These are phyloP conservation scores for Amanita rubescens DNA, from an alignment of 768 basidiomycete species.

Conservation along the genomic window DNA sequence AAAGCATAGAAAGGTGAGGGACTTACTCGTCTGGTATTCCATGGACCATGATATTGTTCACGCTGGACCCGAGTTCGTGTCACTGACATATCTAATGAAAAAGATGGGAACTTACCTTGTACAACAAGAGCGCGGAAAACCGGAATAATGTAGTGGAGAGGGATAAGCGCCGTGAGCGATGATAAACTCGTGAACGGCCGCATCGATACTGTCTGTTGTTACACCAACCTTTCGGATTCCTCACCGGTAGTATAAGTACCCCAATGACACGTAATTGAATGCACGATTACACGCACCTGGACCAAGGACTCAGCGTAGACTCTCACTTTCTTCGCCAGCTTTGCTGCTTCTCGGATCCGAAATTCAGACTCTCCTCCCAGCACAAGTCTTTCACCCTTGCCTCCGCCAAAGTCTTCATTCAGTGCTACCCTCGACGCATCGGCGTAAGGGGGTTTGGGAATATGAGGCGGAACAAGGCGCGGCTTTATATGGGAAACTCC, in stretches of 20 bases:
- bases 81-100: constrained; percentile 20
- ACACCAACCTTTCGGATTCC: constrained; percentile 42
- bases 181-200: constrained; percentile 64
- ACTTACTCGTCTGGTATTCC: constrained; percentile 87
- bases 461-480: constrained; percentile 48
- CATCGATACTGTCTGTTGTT: constrained; percentile 74
- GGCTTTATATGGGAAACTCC: constrained; percentile 56
- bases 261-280: neutral
- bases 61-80: constrained; percentile 48
- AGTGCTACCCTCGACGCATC: constrained; percentile 8
- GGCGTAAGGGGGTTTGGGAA: constrained; percentile 52
- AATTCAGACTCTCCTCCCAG: constrained; percentile 49
- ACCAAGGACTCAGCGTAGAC: constrained; percentile 47
- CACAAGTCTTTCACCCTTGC: constrained; percentile 22
- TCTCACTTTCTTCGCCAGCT: constrained; percentile 49
- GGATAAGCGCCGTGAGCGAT: constrained; percentile 64
- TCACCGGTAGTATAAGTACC: neutral
- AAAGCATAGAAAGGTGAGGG: neutral
- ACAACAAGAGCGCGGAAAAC: constrained; percentile 73
- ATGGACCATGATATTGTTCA: constrained; percentile 84
- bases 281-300: constrained; percentile 29
- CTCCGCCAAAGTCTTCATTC: constrained; percentile 10
- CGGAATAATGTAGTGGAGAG: constrained; percentile 71
- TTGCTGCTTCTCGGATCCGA: constrained; percentile 44
- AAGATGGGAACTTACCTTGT: constrained; percentile 36